Evolutionary conservation across 805 yeast genomes (phyloP).

Genomic region (Jamesozyma jinghongensis): DNA sequence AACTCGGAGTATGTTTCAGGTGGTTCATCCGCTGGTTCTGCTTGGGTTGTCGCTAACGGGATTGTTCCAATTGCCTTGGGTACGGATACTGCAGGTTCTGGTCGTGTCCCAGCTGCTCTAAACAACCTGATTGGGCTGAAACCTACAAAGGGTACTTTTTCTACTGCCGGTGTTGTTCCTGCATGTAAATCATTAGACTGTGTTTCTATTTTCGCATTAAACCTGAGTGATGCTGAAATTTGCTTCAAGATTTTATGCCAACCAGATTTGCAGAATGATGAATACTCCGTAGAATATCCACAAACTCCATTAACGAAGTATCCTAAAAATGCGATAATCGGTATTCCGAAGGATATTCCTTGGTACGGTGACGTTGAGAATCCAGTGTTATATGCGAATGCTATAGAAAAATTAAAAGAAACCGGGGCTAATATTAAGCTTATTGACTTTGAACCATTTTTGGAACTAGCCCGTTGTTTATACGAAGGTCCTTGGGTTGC

Average conservation of each 20-base stretch:
- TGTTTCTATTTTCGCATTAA: slow-evolving; percentile 75
- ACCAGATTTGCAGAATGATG: slow-evolving; percentile 60
- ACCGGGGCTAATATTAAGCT: slow-evolving; percentile 53
- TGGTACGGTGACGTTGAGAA: slow-evolving; percentile 83
- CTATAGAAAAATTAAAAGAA: slow-evolving; percentile 45
- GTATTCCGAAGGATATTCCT: slow-evolving; percentile 60
- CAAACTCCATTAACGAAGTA: slow-evolving; percentile 52
- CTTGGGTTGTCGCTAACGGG: slow-evolving; percentile 83
- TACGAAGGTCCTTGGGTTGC: slow-evolving; percentile 99
- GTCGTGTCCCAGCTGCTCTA: slow-evolving; percentile 93
- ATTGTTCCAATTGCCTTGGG: slow-evolving; percentile 83
- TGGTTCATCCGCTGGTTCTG: slow-evolving; percentile 96
- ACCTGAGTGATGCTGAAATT: slow-evolving; percentile 73
- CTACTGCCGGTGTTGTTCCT: slow-evolving; percentile 90
- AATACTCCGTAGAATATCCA: slow-evolving; percentile 73
- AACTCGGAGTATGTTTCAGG: slow-evolving; percentile 75
- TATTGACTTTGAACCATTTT: slow-evolving; percentile 64
- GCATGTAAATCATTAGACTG: slow-evolving; percentile 94
- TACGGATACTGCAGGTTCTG: slow-evolving; percentile 97
- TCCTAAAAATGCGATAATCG: slow-evolving; percentile 54
- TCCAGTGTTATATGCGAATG: slow-evolving; percentile 53
- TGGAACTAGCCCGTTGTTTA: slow-evolving; percentile 75
- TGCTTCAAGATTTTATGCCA: slow-evolving; percentile 63
- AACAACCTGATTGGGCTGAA: slow-evolving; percentile 88
- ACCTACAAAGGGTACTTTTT: slow-evolving; percentile 83